These are phyloP conservation scores for Eutypa lata DNA, from an alignment of 2,329 filamentous ascomycete species.

Conservation along the genomic window DNA sequence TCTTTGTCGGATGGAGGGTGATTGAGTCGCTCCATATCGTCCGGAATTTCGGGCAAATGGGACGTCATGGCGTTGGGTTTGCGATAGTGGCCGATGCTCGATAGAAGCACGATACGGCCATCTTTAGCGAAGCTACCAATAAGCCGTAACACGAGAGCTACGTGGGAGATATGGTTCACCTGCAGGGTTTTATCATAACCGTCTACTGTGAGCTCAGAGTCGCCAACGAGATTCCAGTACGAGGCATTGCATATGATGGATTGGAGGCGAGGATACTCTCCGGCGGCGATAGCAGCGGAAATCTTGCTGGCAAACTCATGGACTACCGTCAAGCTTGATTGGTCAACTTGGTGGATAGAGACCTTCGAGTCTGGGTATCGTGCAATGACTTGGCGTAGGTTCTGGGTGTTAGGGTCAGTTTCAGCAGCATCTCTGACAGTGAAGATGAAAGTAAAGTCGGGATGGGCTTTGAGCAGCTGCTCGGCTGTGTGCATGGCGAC, in stretches of 20 bases:
- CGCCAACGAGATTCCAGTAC: slow-evolving; percentile 31
- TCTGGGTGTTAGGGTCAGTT: slow-evolving; percentile 9
- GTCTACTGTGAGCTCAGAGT: slow-evolving; percentile 29
- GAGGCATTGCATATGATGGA: slow-evolving; percentile 38
- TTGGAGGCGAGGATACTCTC: slow-evolving; percentile 25
- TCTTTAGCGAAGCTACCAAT: slow-evolving; percentile 63
- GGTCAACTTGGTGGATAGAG: slow-evolving; percentile 29
- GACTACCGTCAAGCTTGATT: slow-evolving; percentile 26
- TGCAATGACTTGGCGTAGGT: slow-evolving; percentile 6
- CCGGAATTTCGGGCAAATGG: no score
- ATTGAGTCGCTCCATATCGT: no score
- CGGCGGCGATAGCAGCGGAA: slow-evolving; percentile 18
- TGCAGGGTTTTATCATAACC: slow-evolving; percentile 37
- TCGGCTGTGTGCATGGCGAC: slow-evolving; percentile 8
- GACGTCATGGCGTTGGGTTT: slow-evolving; percentile 30
- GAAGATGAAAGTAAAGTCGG: slow-evolving; percentile 6
- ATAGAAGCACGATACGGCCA: slow-evolving; percentile 56
- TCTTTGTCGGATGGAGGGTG: no score
- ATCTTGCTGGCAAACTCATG: slow-evolving; percentile 28
- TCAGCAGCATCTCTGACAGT: slow-evolving; percentile 8
- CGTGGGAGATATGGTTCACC: slow-evolving; percentile 34
- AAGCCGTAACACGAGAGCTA: slow-evolving; percentile 27
- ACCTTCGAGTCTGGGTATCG: slow-evolving; percentile 33
- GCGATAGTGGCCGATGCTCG: slow-evolving; percentile 30
- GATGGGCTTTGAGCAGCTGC: slow-evolving; percentile 9